phyloP scores from a whole-genome alignment of 2,329 filamentous ascomycete species.

The Fusarium incarnatum region DNA sequence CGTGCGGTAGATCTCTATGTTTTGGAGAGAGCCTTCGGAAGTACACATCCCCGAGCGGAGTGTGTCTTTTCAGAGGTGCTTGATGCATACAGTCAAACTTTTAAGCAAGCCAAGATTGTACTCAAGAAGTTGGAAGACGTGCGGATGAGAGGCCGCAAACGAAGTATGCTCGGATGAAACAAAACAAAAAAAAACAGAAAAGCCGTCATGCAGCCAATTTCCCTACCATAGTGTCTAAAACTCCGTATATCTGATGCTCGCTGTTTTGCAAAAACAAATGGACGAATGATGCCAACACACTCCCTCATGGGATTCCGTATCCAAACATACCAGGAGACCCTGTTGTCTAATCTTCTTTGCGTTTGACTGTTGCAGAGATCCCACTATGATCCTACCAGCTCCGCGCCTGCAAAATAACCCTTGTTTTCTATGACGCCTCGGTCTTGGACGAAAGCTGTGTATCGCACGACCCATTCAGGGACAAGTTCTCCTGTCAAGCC shows the following conservation, averaged over 20 bases:
- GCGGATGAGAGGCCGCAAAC: conserved; percentile 91
- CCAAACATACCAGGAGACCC: conserved; percentile 25
- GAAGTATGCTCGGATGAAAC: conserved; percentile 90
- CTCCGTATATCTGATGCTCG: conserved; percentile 51
- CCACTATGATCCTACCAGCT: conserved; percentile 63
- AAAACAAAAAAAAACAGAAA: conserved; percentile 22
- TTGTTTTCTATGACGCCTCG: conserved; percentile 98
- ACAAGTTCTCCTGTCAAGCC: conserved; percentile 81
- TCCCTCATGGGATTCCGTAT: conserved; percentile 28
- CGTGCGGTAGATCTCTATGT: conserved; percentile 97
- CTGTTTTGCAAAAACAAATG: conserved; percentile 47
- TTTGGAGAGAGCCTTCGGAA: conserved; percentile 91
- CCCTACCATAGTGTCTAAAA: conserved; percentile 43
- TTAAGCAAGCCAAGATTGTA: conserved; percentile 79
- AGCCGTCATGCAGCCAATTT: conserved; percentile 45
- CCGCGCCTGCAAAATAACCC: conserved; percentile 92
- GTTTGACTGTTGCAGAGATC: not conserved
- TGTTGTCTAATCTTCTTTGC: conserved; percentile 4
- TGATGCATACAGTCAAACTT: conserved; percentile 77
- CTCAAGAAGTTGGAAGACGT: conserved; percentile 91
- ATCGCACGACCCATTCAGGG: conserved; percentile 96
- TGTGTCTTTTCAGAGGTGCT: conserved; percentile 79
- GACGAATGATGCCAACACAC: conserved; percentile 32
- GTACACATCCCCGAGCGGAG: conserved; percentile 90
- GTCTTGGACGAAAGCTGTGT: conserved; percentile 94